phyloP scores from a whole-genome alignment of 306 rosid species.

The Gastrolobium bilobum region DNA sequence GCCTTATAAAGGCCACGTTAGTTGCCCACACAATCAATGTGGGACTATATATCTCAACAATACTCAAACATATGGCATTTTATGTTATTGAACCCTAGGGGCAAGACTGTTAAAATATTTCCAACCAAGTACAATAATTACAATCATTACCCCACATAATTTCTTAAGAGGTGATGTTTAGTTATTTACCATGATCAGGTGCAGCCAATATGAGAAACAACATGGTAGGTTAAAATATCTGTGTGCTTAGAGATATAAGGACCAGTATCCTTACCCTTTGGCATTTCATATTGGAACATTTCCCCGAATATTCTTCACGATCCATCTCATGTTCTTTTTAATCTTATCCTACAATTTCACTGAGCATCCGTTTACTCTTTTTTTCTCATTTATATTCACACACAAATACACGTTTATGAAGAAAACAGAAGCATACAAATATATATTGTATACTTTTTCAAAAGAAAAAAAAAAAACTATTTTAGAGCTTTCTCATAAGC shows the following conservation, averaged over 20 bases:
- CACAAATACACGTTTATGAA: constrained; percentile 6
- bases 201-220: constrained; percentile 10
- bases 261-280: constrained; percentile 68
- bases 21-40: no score
- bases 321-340: constrained; percentile 68
- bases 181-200: not conserved
- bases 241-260: constrained; percentile 16
- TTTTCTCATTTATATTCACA: constrained; percentile 17
- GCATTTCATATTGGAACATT: constrained; percentile 72
- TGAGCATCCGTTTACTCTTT: constrained; percentile 43
- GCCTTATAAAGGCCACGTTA: no score
- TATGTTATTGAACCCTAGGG: not conserved
- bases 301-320: constrained; percentile 60
- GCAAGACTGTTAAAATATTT: not conserved
- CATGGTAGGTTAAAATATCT: constrained; percentile 21
- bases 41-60: no score
- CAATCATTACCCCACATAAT: not conserved
- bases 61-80: constrained; percentile 22
- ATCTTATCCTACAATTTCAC: constrained; percentile 59
- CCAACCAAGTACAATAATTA: constrained; percentile 3
- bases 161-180: not conserved
- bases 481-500: no score
- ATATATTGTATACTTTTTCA: no score
- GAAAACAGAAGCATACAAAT: constrained; percentile 17
- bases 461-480: no score